A percentile compares a stretch with the other conserved stretches of the same genome.
phyloP scores from a whole-genome alignment of 2,329 filamentous ascomycete species.

The Dactylellina haptotyla region DNA sequence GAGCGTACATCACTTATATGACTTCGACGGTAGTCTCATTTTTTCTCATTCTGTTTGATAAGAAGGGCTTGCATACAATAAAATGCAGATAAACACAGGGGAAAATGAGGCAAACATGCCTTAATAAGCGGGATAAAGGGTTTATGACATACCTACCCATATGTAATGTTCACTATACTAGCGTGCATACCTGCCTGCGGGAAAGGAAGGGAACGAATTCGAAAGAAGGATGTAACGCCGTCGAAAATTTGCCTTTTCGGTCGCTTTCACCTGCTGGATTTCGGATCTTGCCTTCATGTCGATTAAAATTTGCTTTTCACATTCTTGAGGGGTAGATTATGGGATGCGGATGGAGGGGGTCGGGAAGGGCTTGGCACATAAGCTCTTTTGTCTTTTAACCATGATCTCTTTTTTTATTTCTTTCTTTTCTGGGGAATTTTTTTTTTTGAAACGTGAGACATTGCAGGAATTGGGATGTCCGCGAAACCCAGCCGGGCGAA shows the following conservation, averaged over 20 bases:
- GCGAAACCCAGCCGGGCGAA: background rate
- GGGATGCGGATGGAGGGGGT: background rate
- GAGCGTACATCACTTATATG: too few relatives aligned
- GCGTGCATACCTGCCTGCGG: background rate
- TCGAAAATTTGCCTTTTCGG: background rate
- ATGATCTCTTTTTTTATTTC: too few relatives aligned
- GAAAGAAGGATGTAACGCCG: background rate
- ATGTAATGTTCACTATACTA: too few relatives aligned
- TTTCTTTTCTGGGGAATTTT: too few relatives aligned
- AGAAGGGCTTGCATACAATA: background rate
- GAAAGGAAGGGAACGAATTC: background rate
- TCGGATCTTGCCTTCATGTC: constrained; percentile 27
- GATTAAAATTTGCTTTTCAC: constrained; percentile 29
- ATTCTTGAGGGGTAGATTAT: constrained; percentile 10
- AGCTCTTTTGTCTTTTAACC: too few relatives aligned
- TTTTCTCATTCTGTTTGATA: background rate
- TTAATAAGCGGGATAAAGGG: too few relatives aligned
- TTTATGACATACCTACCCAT: background rate
- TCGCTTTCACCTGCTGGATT: constrained; percentile 39
- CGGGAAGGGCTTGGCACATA: background rate
- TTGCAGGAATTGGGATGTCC: background rate
- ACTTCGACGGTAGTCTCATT: background rate
- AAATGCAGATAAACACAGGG: constrained; percentile 6
- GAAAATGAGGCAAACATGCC: background rate
- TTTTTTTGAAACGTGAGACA: constrained; percentile 3